Percentiles rank a stretch among this genome's conserved stretches.
phyloP scores from a whole-genome alignment of 176 grass and related monocot species.

The Oryza glaberrima region DNA sequence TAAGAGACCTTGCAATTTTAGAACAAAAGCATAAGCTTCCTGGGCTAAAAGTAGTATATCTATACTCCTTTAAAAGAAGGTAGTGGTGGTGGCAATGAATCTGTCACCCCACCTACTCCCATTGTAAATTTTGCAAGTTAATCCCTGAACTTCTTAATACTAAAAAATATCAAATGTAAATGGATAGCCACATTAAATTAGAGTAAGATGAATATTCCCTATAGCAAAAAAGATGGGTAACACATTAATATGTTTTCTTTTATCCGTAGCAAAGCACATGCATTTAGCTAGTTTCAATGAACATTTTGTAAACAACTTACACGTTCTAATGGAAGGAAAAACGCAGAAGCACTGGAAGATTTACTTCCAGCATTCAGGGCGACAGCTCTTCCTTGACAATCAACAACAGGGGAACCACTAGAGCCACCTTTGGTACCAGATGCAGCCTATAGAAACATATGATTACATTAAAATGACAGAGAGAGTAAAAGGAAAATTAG shows the following conservation, averaged over 20 bases:
- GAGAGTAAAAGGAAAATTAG: slow-evolving; percentile 7
- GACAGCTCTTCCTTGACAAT: slow-evolving; percentile 97
- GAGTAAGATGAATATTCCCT: too few relatives aligned
- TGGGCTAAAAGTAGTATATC: neutral
- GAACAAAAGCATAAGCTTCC: slow-evolving; percentile 2
- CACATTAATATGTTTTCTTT: too few relatives aligned
- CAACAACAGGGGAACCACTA: slow-evolving; percentile 96
- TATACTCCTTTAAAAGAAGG: too few relatives aligned
- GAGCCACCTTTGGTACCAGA: slow-evolving; percentile 99
- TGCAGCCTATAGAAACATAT: slow-evolving; percentile 76
- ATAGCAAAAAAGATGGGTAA: too few relatives aligned
- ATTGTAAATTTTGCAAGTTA: too few relatives aligned
- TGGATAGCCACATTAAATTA: too few relatives aligned
- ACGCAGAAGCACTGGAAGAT: slow-evolving; percentile 97
- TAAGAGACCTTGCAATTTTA: neutral
- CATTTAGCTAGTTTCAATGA: neutral
- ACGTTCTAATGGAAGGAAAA: slow-evolving; percentile 95
- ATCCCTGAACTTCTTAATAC: too few relatives aligned
- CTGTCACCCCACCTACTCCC: too few relatives aligned
- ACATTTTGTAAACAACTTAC: slow-evolving; percentile 52
- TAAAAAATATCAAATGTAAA: too few relatives aligned
- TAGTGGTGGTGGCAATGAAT: too few relatives aligned
- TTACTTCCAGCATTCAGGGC: slow-evolving; percentile 99
- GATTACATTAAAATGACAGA: neutral
- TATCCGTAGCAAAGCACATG: too few relatives aligned